Percentiles rank a stretch among this genome's conserved stretches.
These are phyloP conservation scores for Mesembryanthemum crystallinum DNA, from an alignment of 148 eudicot genomes.

Conservation along the genomic window DNA sequence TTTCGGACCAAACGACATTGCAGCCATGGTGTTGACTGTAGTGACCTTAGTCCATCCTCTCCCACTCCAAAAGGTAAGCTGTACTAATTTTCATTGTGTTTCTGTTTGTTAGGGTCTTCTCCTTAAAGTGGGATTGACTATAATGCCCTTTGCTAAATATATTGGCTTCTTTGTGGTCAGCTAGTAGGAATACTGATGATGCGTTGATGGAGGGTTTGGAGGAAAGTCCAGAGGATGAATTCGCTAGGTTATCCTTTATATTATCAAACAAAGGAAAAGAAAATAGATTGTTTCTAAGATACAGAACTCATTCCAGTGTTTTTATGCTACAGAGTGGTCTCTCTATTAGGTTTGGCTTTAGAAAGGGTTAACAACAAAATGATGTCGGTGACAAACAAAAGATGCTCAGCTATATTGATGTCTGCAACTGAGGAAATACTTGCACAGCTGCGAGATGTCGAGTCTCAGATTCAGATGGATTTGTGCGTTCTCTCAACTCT, in stretches of 20 bases:
- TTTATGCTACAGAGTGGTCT: constrained; percentile 52
- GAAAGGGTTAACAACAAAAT: constrained; percentile 65
- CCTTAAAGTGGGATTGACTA: background rate
- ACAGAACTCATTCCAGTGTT: constrained; percentile 18
- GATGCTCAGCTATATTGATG: constrained; percentile 66
- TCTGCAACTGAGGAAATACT: constrained; percentile 66
- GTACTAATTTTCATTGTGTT: background rate
- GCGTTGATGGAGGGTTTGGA: constrained; percentile 32
- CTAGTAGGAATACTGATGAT: constrained; percentile 31
- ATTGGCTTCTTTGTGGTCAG: constrained; percentile 34
- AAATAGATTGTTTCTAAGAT: background rate
- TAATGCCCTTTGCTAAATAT: background rate
- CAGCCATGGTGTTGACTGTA: constrained; percentile 27
- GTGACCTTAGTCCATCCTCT: constrained; percentile 37
- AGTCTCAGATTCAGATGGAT: constrained; percentile 72
- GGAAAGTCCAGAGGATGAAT: constrained; percentile 49
- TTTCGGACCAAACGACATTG: constrained; percentile 34
- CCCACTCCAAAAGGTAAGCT: constrained; percentile 40
- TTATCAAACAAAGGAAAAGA: constrained; percentile 8
- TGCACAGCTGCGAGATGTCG: constrained; percentile 57
- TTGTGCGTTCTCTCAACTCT: constrained; percentile 45
- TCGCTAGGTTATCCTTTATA: constrained; percentile 50
- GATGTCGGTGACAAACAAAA: constrained; percentile 53
- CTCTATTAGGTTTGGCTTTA: constrained; percentile 60
- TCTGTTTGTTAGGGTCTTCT: constrained; percentile 12